phyloP scores from a whole-genome alignment of 2,329 filamentous ascomycete species.

The Sporothrix schenckii region DNA sequence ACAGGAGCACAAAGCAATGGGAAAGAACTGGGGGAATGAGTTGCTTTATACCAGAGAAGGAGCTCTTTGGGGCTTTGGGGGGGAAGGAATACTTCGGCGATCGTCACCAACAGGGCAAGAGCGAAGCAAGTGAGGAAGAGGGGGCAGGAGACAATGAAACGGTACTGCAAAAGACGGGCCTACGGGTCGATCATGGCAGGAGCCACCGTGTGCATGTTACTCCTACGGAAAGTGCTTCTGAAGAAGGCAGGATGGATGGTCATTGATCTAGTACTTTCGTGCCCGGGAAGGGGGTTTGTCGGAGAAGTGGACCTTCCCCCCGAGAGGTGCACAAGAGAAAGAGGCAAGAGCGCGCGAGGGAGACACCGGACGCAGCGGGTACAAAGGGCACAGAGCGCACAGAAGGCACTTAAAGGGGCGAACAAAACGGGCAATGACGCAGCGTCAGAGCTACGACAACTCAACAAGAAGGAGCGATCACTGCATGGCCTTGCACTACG shows the following conservation, averaged over 20 bases:
- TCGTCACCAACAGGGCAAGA: slow-evolving; percentile 21
- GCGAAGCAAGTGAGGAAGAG: background rate
- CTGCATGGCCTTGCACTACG: background rate
- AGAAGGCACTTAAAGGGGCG: background rate
- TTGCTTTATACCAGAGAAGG: slow-evolving; percentile 27
- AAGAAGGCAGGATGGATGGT: background rate
- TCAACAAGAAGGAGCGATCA: slow-evolving; percentile 5
- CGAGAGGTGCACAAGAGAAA: background rate
- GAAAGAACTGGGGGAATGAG: slow-evolving; percentile 1
- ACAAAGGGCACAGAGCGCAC: background rate
- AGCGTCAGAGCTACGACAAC: background rate
- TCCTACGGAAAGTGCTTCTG: background rate
- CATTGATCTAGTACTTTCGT: background rate
- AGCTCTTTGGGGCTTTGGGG: background rate
- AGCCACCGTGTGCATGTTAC: background rate
- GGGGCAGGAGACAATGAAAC: slow-evolving; percentile 9
- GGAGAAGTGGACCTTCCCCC: slow-evolving; percentile 30
- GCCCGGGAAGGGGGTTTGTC: slow-evolving; percentile 26
- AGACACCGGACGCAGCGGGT: background rate
- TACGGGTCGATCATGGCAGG: slow-evolving; percentile 12
- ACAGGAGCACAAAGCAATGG: background rate
- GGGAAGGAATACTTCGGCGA: slow-evolving; percentile 16
- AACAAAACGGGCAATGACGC: slow-evolving; percentile 7
- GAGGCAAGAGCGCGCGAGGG: slow-evolving; percentile 14
- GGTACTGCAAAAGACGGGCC: background rate